A percentile compares a stretch with the other conserved stretches of the same genome.
These are phyloP conservation scores for Debaryomyces udenii DNA, from an alignment of 1,139 yeast genomes.

Conservation along the genomic window DNA sequence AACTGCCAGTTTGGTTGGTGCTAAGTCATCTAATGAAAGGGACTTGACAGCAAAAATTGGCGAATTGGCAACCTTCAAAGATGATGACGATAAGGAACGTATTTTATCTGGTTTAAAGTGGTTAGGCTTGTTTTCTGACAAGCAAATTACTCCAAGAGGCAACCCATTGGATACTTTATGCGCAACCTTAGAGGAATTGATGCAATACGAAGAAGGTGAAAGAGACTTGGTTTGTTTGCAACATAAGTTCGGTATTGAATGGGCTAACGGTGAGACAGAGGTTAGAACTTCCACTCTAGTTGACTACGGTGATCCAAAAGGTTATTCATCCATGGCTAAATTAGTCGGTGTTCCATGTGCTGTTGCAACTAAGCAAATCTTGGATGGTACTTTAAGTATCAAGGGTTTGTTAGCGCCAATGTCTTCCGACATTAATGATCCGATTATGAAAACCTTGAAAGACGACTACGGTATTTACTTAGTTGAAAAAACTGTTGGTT, in stretches of 20 bases:
- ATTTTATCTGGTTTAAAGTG: slow-evolving; percentile 88
- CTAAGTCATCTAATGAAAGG: slow-evolving; percentile 66
- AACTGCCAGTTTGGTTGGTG: slow-evolving; percentile 71
- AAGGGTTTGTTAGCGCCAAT: slow-evolving; percentile 92
- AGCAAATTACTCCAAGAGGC: slow-evolving; percentile 80
- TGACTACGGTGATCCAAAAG: slow-evolving; percentile 90
- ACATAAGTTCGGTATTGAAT: slow-evolving; percentile 96
- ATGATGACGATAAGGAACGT: slow-evolving; percentile 80
- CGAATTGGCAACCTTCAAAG: slow-evolving; percentile 78
- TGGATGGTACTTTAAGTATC: slow-evolving; percentile 73
- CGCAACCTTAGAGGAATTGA: slow-evolving; percentile 91
- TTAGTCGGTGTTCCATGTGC: slow-evolving; percentile 99
- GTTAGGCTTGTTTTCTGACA: slow-evolving; percentile 88
- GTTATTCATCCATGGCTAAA: slow-evolving; percentile 98
- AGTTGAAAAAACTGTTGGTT: slow-evolving; percentile 72
- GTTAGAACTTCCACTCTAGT: slow-evolving; percentile 93
- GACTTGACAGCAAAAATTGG: slow-evolving; percentile 79
- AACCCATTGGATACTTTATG: slow-evolving; percentile 95
- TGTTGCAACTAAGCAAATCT: slow-evolving; percentile 85
- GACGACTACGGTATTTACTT: slow-evolving; percentile 86
- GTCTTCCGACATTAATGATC: slow-evolving; percentile 85
- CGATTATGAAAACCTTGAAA: slow-evolving; percentile 88
- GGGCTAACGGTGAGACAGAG: slow-evolving; percentile 91
- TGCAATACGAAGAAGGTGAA: slow-evolving; percentile 96
- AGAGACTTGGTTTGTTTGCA: slow-evolving; percentile 94